Conservation (phyloP, 805 yeast genomes). For the Brettanomyces bruxellensis region DNA sequence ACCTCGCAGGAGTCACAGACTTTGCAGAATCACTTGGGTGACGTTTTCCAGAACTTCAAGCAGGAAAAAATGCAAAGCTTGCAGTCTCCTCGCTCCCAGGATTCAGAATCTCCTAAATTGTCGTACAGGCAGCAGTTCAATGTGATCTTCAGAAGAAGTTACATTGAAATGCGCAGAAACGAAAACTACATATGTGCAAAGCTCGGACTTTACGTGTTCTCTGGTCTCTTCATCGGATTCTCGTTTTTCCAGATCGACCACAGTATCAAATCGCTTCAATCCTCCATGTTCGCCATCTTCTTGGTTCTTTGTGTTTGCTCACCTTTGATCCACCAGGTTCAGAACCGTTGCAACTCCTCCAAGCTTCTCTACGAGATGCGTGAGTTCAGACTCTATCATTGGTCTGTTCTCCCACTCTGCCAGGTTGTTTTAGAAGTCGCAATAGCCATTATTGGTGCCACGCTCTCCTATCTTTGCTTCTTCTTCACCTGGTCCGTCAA, state of each 20-base stretch:
- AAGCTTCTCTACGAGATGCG: conserved; percentile 55
- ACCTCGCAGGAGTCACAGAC: conserved; percentile 13
- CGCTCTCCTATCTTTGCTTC: conserved; percentile 37
- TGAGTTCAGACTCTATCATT: conserved; percentile 56
- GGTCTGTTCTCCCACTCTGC: conserved; percentile 42
- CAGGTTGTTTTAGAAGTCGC: conserved; percentile 49
- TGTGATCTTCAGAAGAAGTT: conserved; percentile 33
- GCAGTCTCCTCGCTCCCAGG: not conserved
- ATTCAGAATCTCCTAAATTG: conserved; percentile 25
- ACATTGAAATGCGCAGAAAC: conserved; percentile 45
- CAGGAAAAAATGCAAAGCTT: not conserved
- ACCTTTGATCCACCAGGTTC: conserved; percentile 53
- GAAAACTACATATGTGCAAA: conserved; percentile 58
- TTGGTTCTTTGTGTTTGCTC: conserved; percentile 44
- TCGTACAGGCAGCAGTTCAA: conserved; percentile 35
- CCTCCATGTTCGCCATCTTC: conserved; percentile 51
- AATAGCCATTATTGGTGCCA: conserved; percentile 37
- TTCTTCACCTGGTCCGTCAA: conserved; percentile 39
- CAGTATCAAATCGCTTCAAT: conserved; percentile 43
- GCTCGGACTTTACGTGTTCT: conserved; percentile 29
- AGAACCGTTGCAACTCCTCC: conserved; percentile 40
- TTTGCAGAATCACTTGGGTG: conserved; percentile 10
- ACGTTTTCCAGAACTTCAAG: not conserved
- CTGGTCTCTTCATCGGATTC: conserved; percentile 65
- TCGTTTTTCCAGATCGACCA: conserved; percentile 50